phyloP scores from a whole-genome alignment of 2,329 filamentous ascomycete species.

The Botryosphaeria agaves region DNA sequence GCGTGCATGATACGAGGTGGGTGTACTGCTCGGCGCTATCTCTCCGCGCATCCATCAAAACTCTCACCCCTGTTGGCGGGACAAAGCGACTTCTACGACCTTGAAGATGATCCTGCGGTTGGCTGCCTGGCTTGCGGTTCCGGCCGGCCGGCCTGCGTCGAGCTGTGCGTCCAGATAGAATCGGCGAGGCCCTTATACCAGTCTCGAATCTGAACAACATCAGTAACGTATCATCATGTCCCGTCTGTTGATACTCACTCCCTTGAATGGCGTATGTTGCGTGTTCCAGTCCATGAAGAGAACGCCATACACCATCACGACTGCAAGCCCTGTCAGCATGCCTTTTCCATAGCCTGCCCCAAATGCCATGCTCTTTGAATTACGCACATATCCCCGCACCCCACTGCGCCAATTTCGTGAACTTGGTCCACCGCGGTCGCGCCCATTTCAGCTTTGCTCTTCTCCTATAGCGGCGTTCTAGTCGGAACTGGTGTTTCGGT shows the following conservation, averaged over 20 bases:
- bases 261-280: conserved; percentile 31
- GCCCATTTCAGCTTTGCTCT: conserved; percentile 44
- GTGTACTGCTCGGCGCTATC: too few relatives aligned
- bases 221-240: conserved; percentile 2
- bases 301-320: conserved; percentile 37
- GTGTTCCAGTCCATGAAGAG: conserved; percentile 43
- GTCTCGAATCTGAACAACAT: conserved; percentile 7
- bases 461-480: conserved; percentile 65
- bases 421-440: conserved; percentile 47
- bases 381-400: conserved; percentile 37
- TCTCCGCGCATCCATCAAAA: too few relatives aligned
- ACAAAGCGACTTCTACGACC: background rate
- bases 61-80: too few relatives aligned
- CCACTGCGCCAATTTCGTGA: conserved; percentile 47
- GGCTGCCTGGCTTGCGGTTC: background rate
- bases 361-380: conserved; percentile 16
- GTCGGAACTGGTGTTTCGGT: conserved; percentile 55
- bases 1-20: too few relatives aligned
- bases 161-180: conserved; percentile 8
- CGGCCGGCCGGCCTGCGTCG: background rate
- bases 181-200: conserved; percentile 9
- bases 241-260: conserved; percentile 20
- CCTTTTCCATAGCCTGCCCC: conserved; percentile 8
- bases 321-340: conserved; percentile 19
- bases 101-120: background rate